Percentiles rank a stretch among this genome's conserved stretches.
Evolutionary conservation across 176 grass and related monocot species (phyloP).

Genomic region (Hordeum marinum): DNA sequence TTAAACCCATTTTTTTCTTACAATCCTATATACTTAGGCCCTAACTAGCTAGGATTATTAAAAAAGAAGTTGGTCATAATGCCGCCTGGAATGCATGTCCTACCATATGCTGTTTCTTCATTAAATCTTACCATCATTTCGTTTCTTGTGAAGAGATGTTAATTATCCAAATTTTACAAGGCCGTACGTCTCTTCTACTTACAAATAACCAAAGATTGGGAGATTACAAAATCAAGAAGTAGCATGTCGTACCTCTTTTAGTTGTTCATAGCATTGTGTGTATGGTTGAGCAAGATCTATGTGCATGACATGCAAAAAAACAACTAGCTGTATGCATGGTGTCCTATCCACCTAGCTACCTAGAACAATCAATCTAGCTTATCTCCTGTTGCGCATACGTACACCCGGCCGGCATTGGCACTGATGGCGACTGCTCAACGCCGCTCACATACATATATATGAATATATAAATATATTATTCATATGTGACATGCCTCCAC

Average conservation of each 20-base stretch:
- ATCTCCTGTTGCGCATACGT: slow-evolving; percentile 23
- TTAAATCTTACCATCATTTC: not conserved
- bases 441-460: not conserved
- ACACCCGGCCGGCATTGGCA: not conserved
- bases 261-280: not conserved
- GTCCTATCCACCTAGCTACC: not conserved
- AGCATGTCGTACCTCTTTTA: not conserved
- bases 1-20: too few relatives aligned
- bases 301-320: not conserved
- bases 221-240: not conserved
- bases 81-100: not conserved
- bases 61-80: not conserved
- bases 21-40: too few relatives aligned
- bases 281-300: not conserved
- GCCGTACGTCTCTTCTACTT: not conserved
- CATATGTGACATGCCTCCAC: not conserved
- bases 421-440: slow-evolving; percentile 32
- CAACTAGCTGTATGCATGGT: not conserved
- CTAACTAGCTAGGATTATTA: too few relatives aligned
- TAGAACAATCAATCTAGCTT: slow-evolving; percentile 16
- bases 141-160: not conserved
- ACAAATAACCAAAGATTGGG: not conserved
- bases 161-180: not conserved
- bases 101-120: not conserved
- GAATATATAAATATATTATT: not conserved